Conservation (phyloP, 257 asterid species). For the Forsythia viridissima region DNA sequence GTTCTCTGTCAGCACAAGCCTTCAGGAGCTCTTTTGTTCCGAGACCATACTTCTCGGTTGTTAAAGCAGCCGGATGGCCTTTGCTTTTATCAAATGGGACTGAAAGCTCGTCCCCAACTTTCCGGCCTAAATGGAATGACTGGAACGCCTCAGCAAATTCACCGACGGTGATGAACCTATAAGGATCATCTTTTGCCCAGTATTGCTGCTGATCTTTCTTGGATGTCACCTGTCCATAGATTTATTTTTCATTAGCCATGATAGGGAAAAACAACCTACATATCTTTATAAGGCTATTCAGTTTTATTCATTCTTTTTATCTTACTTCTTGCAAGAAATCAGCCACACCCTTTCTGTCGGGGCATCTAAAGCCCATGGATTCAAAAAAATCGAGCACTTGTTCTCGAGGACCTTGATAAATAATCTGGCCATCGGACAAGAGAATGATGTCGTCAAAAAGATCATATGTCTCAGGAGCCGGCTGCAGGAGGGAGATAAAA, state of each 20-base stretch:
- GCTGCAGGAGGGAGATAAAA: slow-evolving; percentile 67
- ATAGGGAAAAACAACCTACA: background rate
- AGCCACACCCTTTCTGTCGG: slow-evolving; percentile 61
- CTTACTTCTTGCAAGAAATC: slow-evolving; percentile 76
- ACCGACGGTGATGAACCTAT: slow-evolving; percentile 34
- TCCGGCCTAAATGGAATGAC: slow-evolving; percentile 47
- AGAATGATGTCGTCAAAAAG: slow-evolving; percentile 65
- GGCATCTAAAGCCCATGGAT: slow-evolving; percentile 68
- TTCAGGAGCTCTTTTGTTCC: slow-evolving; percentile 52
- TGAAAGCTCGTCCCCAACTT: slow-evolving; percentile 42
- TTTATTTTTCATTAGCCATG: slow-evolving; percentile 12
- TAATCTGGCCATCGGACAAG: slow-evolving; percentile 54
- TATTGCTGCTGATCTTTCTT: slow-evolving; percentile 73
- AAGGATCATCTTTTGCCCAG: slow-evolving; percentile 61
- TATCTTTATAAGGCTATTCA: background rate
- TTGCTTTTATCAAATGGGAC: slow-evolving; percentile 54
- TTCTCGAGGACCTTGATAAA: slow-evolving; percentile 67
- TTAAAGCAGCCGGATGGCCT: slow-evolving; percentile 66
- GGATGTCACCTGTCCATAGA: slow-evolving; percentile 60
- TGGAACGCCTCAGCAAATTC: slow-evolving; percentile 35
- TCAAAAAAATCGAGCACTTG: slow-evolving; percentile 50
- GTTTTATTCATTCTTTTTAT: background rate
- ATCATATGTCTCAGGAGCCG: slow-evolving; percentile 64
- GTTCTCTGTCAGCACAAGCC: slow-evolving; percentile 59
- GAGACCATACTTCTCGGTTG: slow-evolving; percentile 51